A percentile compares a stretch with the other conserved stretches of the same genome.
Evolutionary conservation across 2,329 filamentous ascomycete genomes (phyloP).

Genomic region (Colletotrichum sp.): DNA sequence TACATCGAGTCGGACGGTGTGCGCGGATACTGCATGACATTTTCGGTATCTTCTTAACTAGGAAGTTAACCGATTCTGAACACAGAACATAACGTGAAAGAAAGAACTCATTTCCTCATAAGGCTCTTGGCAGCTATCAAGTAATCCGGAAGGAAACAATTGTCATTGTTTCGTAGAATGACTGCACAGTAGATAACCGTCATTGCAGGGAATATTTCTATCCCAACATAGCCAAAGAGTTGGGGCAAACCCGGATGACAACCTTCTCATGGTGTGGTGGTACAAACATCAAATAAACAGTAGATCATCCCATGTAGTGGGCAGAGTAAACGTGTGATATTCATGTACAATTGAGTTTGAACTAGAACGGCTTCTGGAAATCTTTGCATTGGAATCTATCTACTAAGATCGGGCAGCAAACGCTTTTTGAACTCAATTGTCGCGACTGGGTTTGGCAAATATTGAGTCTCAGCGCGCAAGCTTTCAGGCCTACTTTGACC

Average conservation of each 20-base stretch:
- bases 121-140: background rate
- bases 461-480: background rate
- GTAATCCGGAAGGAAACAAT: accelerated
- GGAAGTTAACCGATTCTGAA: background rate
- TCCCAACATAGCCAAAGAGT: background rate
- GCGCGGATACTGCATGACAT: background rate
- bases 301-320: background rate
- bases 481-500: background rate
- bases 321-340: background rate
- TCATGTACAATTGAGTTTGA: background rate
- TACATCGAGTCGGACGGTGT: background rate
- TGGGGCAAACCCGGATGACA: background rate
- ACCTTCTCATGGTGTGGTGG: background rate
- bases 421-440: background rate
- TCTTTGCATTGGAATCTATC: background rate
- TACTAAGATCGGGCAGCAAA: background rate
- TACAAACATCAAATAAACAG: background rate
- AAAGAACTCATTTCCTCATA: background rate
- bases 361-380: background rate
- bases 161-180: background rate
- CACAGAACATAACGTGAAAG: background rate
- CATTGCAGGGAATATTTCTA: background rate
- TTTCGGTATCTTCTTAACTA: background rate
- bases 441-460: background rate
- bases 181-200: background rate